Evolutionary conservation across 495 filamentous ascomycete genomes (phyloP).

Genomic region (Aspergillus indologenus): DNA sequence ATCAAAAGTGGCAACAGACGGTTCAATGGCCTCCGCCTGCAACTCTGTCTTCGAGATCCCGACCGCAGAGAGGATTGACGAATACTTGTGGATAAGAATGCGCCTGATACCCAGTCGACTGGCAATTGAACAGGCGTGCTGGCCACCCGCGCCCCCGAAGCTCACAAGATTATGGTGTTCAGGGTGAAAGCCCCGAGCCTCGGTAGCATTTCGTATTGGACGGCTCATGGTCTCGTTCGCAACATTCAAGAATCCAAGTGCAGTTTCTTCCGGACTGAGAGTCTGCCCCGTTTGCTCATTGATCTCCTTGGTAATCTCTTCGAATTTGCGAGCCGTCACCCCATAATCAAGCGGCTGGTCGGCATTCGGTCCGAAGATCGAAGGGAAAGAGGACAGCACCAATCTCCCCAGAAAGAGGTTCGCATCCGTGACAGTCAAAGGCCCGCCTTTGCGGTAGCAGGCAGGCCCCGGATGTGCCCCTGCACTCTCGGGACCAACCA

Average conservation of each 20-base stretch:
- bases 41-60: too few species aligned
- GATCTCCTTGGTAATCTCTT: constrained; percentile 54
- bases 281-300: constrained; percentile 47
- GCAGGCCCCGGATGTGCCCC: constrained; percentile 86
- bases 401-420: constrained; percentile 82
- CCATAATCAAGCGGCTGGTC: constrained; percentile 69
- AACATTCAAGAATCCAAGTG: constrained; percentile 86
- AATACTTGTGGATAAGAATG: constrained; percentile 88
- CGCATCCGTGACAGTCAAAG: constrained; percentile 87
- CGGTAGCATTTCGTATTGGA: constrained; percentile 87
- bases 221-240: constrained; percentile 96
- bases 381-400: constrained; percentile 90
- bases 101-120: constrained; percentile 82
- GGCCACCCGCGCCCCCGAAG: constrained; percentile 93
- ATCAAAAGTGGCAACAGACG: too few species aligned
- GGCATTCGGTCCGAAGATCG: constrained; percentile 86
- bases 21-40: too few species aligned
- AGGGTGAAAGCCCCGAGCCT: too few species aligned
- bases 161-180: constrained; percentile 84
- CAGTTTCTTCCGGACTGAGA: constrained; percentile 80
- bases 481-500: constrained; percentile 88
- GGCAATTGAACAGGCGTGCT: constrained; percentile 95
- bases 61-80: constrained; percentile 92
- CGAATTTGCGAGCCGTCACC: neutral
- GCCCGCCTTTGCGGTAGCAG: constrained; percentile 88